These are phyloP conservation scores for Podila clonocystis DNA, from an alignment of 192 early-diverging fungal species.

Conservation along the genomic window DNA sequence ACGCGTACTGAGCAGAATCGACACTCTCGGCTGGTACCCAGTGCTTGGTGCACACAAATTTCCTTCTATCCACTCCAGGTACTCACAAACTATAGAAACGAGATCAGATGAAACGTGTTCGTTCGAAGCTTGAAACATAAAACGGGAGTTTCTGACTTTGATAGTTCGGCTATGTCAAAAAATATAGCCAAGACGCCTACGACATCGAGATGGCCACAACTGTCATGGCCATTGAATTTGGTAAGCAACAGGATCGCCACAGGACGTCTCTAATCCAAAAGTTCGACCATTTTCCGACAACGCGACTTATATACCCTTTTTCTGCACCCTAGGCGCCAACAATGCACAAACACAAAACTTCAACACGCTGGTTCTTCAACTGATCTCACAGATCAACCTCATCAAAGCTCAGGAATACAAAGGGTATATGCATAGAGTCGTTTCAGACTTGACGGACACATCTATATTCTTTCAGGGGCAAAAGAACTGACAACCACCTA, in stretches of 20 bases:
- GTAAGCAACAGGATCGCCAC: slow-evolving; percentile 44
- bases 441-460: not conserved
- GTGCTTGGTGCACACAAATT: slow-evolving; percentile 51
- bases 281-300: not conserved
- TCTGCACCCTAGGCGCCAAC: slow-evolving; percentile 60
- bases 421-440: slow-evolving; percentile 30
- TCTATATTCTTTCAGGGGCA: no score
- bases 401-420: slow-evolving; percentile 57
- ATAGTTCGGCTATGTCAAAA: not conserved
- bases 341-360: slow-evolving; percentile 74
- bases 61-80: slow-evolving; percentile 42
- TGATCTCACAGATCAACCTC: slow-evolving; percentile 66
- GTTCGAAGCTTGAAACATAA: not conserved
- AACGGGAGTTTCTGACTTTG: not conserved
- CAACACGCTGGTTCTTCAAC: slow-evolving; percentile 66
- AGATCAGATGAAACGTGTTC: no score
- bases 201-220: slow-evolving; percentile 77
- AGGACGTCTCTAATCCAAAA: not conserved
- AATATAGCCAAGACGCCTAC: slow-evolving; percentile 72
- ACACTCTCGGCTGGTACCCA: slow-evolving; percentile 47
- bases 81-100: no score
- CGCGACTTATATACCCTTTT: not conserved
- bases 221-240: slow-evolving; percentile 67
- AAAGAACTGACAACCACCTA: no score
- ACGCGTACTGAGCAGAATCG: slow-evolving; percentile 41